Percentiles rank a stretch among this genome's conserved stretches.
phyloP scores from a whole-genome alignment of 2,329 filamentous ascomycete species.

The Furcasterigmium sp. region DNA sequence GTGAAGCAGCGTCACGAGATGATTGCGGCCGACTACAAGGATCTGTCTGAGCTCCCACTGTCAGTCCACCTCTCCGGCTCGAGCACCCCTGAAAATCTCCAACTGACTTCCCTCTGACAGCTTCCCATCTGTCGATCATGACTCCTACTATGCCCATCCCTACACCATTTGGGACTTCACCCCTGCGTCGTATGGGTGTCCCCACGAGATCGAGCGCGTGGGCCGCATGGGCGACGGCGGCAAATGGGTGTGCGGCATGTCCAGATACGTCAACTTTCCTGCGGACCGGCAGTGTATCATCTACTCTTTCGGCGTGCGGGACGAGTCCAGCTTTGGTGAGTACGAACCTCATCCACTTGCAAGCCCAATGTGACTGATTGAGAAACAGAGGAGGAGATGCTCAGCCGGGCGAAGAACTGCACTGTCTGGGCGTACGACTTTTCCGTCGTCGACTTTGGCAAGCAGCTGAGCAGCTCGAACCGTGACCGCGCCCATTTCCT shows the following conservation, averaged over 20 bases:
- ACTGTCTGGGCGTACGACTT: slow-evolving; percentile 33
- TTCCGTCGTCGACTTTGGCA: slow-evolving; percentile 25
- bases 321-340: slow-evolving; percentile 29
- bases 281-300: slow-evolving; percentile 20
- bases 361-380: too few species aligned
- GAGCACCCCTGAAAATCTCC: not conserved
- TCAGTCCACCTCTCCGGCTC: slow-evolving; percentile 1
- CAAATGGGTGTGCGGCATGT: slow-evolving; percentile 37
- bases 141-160: slow-evolving; percentile 16
- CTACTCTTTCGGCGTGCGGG: slow-evolving; percentile 31
- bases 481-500: slow-evolving; percentile 23
- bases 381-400: slow-evolving; percentile 24
- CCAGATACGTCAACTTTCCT: slow-evolving; percentile 22
- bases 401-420: slow-evolving; percentile 27
- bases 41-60: slow-evolving; percentile 17
- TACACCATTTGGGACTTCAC: slow-evolving; percentile 34
- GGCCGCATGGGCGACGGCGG: slow-evolving; percentile 34
- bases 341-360: too few species aligned
- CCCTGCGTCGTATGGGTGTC: slow-evolving; percentile 31
- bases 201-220: slow-evolving; percentile 31
- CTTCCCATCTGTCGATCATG: slow-evolving; percentile 13
- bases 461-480: slow-evolving; percentile 17
- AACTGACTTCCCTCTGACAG: slow-evolving; percentile 3
- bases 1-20: slow-evolving; percentile 22
- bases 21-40: slow-evolving; percentile 14